Evolutionary conservation across 768 basidiomycete species (phyloP), one percentile per base, ranked within the genome.

Genomic region (Neoboletus brunneissimus): DNA sequence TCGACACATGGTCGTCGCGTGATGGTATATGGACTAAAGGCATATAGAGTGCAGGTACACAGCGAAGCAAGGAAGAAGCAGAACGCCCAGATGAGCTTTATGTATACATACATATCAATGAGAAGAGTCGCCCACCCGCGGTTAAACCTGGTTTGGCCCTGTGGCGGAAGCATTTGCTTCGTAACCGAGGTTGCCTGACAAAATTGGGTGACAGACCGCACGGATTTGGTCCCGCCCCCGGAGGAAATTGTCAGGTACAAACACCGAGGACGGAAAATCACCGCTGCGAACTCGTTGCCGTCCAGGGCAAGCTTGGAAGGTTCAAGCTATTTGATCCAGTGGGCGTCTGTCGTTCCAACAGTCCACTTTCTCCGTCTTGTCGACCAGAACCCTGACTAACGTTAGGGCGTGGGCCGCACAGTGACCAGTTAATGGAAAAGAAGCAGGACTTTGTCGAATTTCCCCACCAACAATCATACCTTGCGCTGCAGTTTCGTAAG

Each of bases 21-120:
- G 82, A 81, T 60, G 82, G 73, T 55, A 90, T 65, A 66, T 89
- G 85, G 67, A 90, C 79, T 74, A 75, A 85, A 48, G 88, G 87
- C 88, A 89, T 89, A 29, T 56, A 58, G 66, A 53, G 48, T 25
- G 56, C 22, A 45, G 31, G 27, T 47, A 84, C 84, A 86, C 56
- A 47, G 55, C 54, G 46, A 49, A 44, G 41, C 31, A 32, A 57
- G 48, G 45, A 38, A 52, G 51, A 50, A 50, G 34, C 18, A 34
- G 55, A 23, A 45, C 18, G 53, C 50, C 49, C 48, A 53, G 48
- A 60, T 50, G 48, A 48, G 49, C 51, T 54, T 68, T 64, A 67
- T 58, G 66, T 56, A 54, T 50, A 51, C 61, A 54, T 48, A 50
- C 61, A 55, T 59, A 58, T 53, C 53, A 60, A 55, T 49, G 43